A percentile compares a stretch with the other conserved stretches of the same genome.
Conservation (phyloP, 495 filamentous ascomycete genomes). For the Trichoderma gamsii region DNA sequence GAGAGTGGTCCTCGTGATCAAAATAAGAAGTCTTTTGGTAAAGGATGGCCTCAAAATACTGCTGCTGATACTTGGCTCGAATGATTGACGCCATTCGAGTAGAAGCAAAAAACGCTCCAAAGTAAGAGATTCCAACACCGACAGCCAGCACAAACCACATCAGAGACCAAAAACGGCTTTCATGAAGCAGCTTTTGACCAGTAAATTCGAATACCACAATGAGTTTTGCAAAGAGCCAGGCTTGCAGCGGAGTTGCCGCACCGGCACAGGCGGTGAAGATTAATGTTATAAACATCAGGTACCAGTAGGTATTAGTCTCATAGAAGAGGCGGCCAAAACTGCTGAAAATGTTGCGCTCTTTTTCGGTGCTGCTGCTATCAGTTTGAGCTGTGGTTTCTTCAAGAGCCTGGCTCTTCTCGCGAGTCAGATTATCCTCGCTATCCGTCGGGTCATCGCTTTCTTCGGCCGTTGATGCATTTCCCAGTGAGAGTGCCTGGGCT, state of each 20-base stretch:
- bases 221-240: constrained; percentile 41
- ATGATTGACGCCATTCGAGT: constrained; percentile 37
- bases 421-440: constrained; percentile 38
- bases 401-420: constrained; percentile 42
- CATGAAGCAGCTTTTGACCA: constrained; percentile 22
- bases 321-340: constrained; percentile 44
- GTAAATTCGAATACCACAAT: constrained; percentile 34
- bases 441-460: constrained; percentile 30
- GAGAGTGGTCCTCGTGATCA: constrained; percentile 55
- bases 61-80: constrained; percentile 46
- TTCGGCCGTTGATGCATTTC: constrained; percentile 22
- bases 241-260: constrained; percentile 35
- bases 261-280: constrained; percentile 35
- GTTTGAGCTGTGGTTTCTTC: constrained; percentile 26
- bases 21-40: constrained; percentile 57
- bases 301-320: constrained; percentile 36
- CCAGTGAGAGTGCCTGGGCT: constrained; percentile 44
- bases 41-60: constrained; percentile 54
- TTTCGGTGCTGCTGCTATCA: constrained; percentile 25
- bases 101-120: constrained; percentile 29
- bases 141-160: constrained; percentile 44
- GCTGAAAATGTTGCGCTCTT: constrained; percentile 32
- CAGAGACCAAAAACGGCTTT: constrained; percentile 41
- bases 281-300: constrained; percentile 28
- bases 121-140: constrained; percentile 35